These are phyloP conservation scores for Stemphylium vesicarium DNA, from an alignment of 2,329 filamentous ascomycete genomes.

Conservation along the genomic window DNA sequence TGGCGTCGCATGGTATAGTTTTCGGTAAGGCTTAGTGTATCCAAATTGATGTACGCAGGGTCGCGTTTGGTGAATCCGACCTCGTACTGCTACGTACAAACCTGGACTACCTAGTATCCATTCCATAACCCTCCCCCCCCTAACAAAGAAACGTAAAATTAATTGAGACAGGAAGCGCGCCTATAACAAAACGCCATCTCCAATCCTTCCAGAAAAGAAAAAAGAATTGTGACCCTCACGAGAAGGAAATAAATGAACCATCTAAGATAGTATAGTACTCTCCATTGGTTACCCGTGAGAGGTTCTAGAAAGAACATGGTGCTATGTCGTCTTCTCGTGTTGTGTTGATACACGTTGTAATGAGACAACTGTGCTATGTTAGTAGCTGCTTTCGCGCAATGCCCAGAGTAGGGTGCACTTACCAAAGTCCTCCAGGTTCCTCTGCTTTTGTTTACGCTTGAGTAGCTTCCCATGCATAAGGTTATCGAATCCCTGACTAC, in stretches of 20 bases:
- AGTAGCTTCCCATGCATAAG: slow-evolving; percentile 89
- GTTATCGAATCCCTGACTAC: slow-evolving; percentile 83
- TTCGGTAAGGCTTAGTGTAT: background rate
- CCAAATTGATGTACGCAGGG: background rate
- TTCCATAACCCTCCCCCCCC: background rate
- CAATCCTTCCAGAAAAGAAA: background rate
- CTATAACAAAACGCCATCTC: background rate
- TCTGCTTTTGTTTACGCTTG: slow-evolving; percentile 82
- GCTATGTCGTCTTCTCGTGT: slow-evolving; percentile 84
- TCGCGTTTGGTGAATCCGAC: background rate
- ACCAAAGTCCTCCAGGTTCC: slow-evolving; percentile 88
- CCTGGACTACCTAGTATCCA: background rate
- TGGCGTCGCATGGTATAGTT: background rate
- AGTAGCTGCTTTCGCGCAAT: slow-evolving; percentile 45
- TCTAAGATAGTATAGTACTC: background rate
- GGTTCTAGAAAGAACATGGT: background rate
- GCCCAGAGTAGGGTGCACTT: slow-evolving; percentile 52
- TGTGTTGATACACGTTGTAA: slow-evolving; percentile 89
- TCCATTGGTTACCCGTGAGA: background rate
- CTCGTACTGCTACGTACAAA: background rate
- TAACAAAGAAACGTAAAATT: too few species aligned
- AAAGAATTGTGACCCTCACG: too few species aligned
- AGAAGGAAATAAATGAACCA: background rate
- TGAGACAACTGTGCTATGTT: slow-evolving; percentile 73
- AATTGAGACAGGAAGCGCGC: background rate